These are phyloP conservation scores for Fomitopsis betulina DNA, from an alignment of 1,284 basidiomycete species.

Conservation along the genomic window DNA sequence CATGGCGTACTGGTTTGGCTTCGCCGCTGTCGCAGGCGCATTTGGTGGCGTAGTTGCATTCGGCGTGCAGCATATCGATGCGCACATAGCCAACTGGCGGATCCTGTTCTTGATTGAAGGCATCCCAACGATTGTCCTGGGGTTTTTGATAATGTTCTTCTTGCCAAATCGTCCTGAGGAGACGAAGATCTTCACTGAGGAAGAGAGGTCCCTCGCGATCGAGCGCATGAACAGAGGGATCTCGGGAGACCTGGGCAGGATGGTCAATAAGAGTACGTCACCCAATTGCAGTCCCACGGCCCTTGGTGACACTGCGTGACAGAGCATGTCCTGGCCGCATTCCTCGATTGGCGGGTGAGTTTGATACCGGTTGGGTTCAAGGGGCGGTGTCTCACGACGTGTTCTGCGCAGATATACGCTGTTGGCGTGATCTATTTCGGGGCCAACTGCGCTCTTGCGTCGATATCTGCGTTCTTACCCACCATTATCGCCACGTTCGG, in stretches of 20 bases:
- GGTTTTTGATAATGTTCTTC: conserved; percentile 57
- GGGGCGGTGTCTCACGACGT: not conserved
- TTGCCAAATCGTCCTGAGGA: conserved; percentile 79
- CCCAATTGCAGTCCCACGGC: conserved; percentile 10
- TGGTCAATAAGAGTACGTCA: conserved; percentile 57
- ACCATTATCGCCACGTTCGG: conserved; percentile 78
- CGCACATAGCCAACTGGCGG: conserved; percentile 54
- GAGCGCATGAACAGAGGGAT: conserved; percentile 71
- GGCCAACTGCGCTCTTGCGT: conserved; percentile 74
- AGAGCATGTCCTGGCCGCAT: conserved; percentile 62
- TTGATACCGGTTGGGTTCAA: not conserved
- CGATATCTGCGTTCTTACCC: conserved; percentile 80
- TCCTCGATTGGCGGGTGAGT: conserved; percentile 69
- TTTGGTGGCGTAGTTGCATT: conserved; percentile 75
- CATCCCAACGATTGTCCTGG: conserved; percentile 64
- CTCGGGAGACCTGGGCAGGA: conserved; percentile 61
- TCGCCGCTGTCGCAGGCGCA: conserved; percentile 74
- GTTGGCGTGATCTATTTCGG: conserved; percentile 74
- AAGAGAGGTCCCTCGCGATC: conserved; percentile 69
- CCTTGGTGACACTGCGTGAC: not conserved
- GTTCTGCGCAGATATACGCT: conserved; percentile 44
- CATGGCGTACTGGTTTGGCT: conserved; percentile 76
- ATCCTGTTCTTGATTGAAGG: conserved; percentile 80
- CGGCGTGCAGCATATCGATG: conserved; percentile 56
- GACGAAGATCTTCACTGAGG: conserved; percentile 63